Conservation (phyloP, 2,329 filamentous ascomycete species). For the Fusarium sp. region DNA sequence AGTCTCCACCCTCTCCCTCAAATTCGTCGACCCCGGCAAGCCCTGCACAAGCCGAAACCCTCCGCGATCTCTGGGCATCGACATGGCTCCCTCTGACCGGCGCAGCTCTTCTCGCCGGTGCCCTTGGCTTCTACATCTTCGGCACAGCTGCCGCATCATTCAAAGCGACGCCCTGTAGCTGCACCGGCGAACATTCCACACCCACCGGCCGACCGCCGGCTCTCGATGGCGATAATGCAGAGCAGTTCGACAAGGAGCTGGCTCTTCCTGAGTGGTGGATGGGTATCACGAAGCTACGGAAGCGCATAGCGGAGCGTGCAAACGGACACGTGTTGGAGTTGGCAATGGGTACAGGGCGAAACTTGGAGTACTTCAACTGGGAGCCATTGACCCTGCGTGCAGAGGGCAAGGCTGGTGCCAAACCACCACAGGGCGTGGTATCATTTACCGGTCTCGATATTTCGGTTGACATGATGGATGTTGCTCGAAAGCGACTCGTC, state of each 20-base stretch:
- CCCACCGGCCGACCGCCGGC: slow-evolving; percentile 61
- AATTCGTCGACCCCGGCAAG: slow-evolving; percentile 14
- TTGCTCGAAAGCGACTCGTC: slow-evolving; percentile 63
- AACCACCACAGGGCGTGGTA: slow-evolving; percentile 48
- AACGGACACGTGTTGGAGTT: slow-evolving; percentile 69
- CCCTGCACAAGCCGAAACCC: slow-evolving; percentile 44
- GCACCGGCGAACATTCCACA: slow-evolving; percentile 46
- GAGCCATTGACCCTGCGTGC: slow-evolving; percentile 47
- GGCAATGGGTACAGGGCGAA: slow-evolving; percentile 70
- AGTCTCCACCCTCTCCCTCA: neutral
- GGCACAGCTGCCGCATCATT: slow-evolving; percentile 50
- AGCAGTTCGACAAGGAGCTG: slow-evolving; percentile 67
- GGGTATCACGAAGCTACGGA: slow-evolving; percentile 63
- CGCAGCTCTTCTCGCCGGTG: slow-evolving; percentile 55
- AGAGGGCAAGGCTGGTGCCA: slow-evolving; percentile 1
- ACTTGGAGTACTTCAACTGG: slow-evolving; percentile 69
- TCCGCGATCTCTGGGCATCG: slow-evolving; percentile 49
- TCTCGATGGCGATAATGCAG: slow-evolving; percentile 57
- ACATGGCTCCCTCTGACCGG: slow-evolving; percentile 58
- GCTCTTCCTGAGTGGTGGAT: slow-evolving; percentile 65
- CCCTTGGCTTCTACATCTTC: slow-evolving; percentile 59
- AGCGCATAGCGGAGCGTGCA: slow-evolving; percentile 57
- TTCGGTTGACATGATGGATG: slow-evolving; percentile 66
- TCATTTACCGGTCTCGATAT: slow-evolving; percentile 72
- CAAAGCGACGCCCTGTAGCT: slow-evolving; percentile 37